Percentiles rank a stretch among this genome's conserved stretches.
Evolutionary conservation across 305 asterid species (phyloP).

Genomic region (Fraxinus latifolia): DNA sequence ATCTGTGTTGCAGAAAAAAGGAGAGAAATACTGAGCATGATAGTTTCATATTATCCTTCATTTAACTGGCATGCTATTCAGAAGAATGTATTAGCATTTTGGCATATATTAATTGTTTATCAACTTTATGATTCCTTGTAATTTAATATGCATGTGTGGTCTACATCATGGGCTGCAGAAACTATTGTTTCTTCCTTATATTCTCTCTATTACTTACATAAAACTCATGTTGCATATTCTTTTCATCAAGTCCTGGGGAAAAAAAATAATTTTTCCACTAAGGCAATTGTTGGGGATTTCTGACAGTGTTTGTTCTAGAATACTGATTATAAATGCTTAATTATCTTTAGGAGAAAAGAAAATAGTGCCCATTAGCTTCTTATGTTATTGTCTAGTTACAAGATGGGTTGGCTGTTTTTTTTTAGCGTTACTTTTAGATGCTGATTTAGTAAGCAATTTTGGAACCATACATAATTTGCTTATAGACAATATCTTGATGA

Average conservation of each 20-base stretch:
- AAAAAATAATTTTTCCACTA: neutral
- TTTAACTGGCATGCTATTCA: neutral
- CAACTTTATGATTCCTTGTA: neutral
- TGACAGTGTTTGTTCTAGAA: neutral
- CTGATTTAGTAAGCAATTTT: neutral
- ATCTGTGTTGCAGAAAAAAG: neutral
- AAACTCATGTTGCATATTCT: neutral
- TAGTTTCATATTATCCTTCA: neutral
- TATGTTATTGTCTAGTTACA: neutral
- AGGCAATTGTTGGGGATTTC: neutral
- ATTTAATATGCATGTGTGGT: neutral
- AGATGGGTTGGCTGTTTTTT: neutral
- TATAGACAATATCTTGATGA: neutral
- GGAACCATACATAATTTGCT: neutral
- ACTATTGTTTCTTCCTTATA: neutral
- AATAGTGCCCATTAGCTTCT: neutral
- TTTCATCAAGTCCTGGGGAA: neutral
- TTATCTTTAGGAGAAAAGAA: neutral
- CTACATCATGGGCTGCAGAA: neutral
- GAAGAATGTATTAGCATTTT: neutral
- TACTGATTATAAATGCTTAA: neutral
- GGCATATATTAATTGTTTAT: neutral
- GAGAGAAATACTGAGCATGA: neutral
- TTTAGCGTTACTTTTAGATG: neutral
- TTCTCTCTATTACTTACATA: neutral